A percentile compares a stretch with the other conserved stretches of the same genome.
phyloP scores from a whole-genome alignment of 2,329 filamentous ascomycete species.

The Aureobasidium sp. region DNA sequence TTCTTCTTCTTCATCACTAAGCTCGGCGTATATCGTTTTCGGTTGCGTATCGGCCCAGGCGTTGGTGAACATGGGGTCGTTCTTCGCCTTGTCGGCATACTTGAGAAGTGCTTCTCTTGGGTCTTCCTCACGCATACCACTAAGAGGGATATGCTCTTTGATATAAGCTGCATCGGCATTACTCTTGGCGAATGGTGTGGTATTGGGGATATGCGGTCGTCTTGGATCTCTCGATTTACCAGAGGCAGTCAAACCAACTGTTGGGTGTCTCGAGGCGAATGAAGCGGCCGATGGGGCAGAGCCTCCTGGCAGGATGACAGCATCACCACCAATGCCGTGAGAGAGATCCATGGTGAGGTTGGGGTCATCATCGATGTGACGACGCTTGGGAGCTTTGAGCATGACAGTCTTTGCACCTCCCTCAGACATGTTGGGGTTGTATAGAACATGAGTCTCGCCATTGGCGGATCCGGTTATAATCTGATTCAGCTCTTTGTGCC shows the following conservation, averaged over 20 bases:
- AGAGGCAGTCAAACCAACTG: constrained; percentile 67
- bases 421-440: constrained; percentile 74
- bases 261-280: constrained; percentile 56
- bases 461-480: constrained; percentile 92
- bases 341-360: constrained; percentile 77
- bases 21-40: constrained; percentile 79
- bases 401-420: constrained; percentile 83
- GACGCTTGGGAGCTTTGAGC: constrained; percentile 86
- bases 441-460: constrained; percentile 81
- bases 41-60: constrained; percentile 92
- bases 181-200: constrained; percentile 84
- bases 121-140: constrained; percentile 92
- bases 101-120: constrained; percentile 88
- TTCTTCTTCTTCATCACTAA: constrained; percentile 77
- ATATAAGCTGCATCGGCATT: constrained; percentile 89
- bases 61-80: constrained; percentile 88
- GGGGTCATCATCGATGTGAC: constrained; percentile 91
- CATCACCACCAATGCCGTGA: constrained; percentile 74
- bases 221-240: constrained; percentile 73
- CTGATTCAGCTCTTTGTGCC: constrained; percentile 94
- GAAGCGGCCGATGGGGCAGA: constrained; percentile 36
- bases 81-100: constrained; percentile 88
- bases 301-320: constrained; percentile 55
- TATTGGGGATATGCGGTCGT: constrained; percentile 73
- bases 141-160: constrained; percentile 78